Base-by-base conservation (phyloP, 768 basidiomycete species). In the Ephemerocybe angulata region DNA sequence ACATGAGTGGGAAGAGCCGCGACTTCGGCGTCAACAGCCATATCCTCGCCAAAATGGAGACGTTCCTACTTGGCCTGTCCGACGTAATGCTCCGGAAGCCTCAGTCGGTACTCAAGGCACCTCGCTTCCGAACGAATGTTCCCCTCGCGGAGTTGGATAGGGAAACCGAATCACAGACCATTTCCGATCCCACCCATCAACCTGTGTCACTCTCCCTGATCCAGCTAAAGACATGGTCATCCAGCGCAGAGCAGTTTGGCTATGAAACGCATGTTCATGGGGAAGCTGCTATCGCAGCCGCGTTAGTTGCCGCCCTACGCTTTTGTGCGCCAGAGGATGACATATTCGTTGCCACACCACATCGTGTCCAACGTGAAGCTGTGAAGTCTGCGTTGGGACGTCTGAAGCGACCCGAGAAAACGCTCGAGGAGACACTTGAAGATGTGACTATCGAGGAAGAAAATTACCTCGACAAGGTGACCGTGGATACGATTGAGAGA, bases 341-440 rank as follows among this genome's bases (percentile, higher is more conserved):
- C 51, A 76, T 81, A 27, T 81, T 80, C 53, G 77, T 82, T 4
- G 79, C 79, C 1, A 76, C 77, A 5, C 79, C 80, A 1, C 79
- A 80, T 66, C 70, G 79, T 7, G 73, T 78, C n/a, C 79, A 82
- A 54, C 67, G 80, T 11, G 75, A 79, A 59, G 78, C 78, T 2
- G 80, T 80, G 11, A 77, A 71, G 55, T 61, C 65, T n/a, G 77
- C 76, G 0, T 59, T 72, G 47, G 51, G 53, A 8, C 57, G 52
- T 46, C 51, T 76, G 42, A 62, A 61, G 52, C 42, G 57, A 29
- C 25, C 53, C 3, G 51, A 54, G 27, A 40, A 55, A 10, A 17
- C 53, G 30, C 50, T 65, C 19, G 63, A 65, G 49, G 54, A 54
- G 1, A 48, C 46, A 8, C 62, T 68, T 43, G 57, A 49, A 3